phyloP scores from a whole-genome alignment of 2,329 filamentous ascomycete genomes.

The Colletotrichum shisoi region DNA sequence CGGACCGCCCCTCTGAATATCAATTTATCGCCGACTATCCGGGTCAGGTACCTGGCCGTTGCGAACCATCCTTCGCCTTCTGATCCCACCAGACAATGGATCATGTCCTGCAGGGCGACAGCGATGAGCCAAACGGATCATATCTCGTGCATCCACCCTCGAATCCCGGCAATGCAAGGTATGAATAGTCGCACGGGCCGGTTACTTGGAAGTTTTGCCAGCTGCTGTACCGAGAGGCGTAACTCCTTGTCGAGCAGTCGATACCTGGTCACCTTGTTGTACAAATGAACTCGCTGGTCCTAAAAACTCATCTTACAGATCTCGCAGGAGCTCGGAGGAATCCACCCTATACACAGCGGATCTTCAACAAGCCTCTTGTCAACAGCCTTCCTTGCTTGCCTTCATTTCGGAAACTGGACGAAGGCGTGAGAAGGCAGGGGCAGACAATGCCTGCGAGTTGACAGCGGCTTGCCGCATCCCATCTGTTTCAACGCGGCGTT shows the following conservation, averaged over 20 bases:
- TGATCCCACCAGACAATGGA: background rate
- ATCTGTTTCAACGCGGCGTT: constrained; percentile 18
- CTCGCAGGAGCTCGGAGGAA: background rate
- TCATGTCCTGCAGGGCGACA: constrained; percentile 4
- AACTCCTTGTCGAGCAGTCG: background rate
- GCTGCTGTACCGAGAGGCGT: background rate
- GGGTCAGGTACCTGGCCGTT: constrained; percentile 1
- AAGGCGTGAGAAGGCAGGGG: constrained; percentile 11
- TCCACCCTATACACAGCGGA: background rate
- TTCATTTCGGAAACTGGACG: background rate
- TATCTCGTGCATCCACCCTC: constrained; percentile 8
- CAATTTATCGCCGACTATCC: constrained; percentile 29
- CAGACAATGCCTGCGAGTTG: constrained; percentile 14
- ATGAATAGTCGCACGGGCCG: background rate
- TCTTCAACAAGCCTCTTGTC: background rate
- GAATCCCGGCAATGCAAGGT: background rate
- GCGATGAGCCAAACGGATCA: constrained; percentile 9
- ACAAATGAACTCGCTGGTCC: background rate
- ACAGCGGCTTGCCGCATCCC: constrained; percentile 34
- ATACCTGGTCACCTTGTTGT: background rate
- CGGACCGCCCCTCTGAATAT: background rate
- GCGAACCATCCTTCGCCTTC: background rate
- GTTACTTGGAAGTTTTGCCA: background rate
- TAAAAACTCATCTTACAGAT: background rate
- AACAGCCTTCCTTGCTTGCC: background rate